These are phyloP conservation scores for Setomelanomma holmii DNA, from an alignment of 2,329 filamentous ascomycete species.

Conservation along the genomic window DNA sequence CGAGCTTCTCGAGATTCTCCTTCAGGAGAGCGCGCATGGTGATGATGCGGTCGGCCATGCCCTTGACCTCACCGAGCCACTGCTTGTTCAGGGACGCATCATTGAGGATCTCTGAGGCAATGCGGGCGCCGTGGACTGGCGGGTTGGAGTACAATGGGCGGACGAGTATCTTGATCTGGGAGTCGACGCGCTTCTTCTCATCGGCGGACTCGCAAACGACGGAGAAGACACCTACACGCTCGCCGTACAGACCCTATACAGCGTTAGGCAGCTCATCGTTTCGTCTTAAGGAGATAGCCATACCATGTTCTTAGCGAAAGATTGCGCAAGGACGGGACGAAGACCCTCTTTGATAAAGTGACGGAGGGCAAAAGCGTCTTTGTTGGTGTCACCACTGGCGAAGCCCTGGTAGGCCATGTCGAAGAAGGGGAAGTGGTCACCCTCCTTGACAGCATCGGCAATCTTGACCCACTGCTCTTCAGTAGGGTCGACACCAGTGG, in stretches of 20 bases:
- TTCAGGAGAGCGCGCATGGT: constrained; percentile 95
- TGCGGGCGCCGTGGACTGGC: constrained; percentile 92
- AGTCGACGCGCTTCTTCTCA: constrained; percentile 95
- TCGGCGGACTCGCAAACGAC: constrained; percentile 83
- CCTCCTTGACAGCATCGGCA: constrained; percentile 82
- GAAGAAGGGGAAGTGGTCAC: constrained; percentile 94
- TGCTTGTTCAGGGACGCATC: constrained; percentile 84
- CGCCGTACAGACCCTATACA: constrained; percentile 87
- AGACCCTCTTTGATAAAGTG: constrained; percentile 94
- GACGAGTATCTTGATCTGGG: constrained; percentile 97
- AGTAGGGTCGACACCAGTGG: constrained; percentile 93
- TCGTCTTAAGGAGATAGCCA: constrained; percentile 23
- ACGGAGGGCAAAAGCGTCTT: constrained; percentile 90
- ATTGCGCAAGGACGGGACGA: constrained; percentile 86
- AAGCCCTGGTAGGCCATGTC: constrained; percentile 99
- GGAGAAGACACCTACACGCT: constrained; percentile 97
- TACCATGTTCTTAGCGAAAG: constrained; percentile 99
- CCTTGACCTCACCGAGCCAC: constrained; percentile 97
- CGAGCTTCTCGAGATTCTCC: constrained; percentile 92
- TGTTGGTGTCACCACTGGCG: constrained; percentile 87
- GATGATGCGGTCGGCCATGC: constrained; percentile 99
- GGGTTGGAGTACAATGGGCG: constrained; percentile 98
- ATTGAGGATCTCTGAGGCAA: constrained; percentile 91
- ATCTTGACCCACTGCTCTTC: constrained; percentile 92
- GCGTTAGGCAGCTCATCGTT: background rate